A percentile compares a stretch with the other conserved stretches of the same genome.
Conservation (phyloP, 495 filamentous ascomycete species). For the Chaetomium cochliodes region DNA sequence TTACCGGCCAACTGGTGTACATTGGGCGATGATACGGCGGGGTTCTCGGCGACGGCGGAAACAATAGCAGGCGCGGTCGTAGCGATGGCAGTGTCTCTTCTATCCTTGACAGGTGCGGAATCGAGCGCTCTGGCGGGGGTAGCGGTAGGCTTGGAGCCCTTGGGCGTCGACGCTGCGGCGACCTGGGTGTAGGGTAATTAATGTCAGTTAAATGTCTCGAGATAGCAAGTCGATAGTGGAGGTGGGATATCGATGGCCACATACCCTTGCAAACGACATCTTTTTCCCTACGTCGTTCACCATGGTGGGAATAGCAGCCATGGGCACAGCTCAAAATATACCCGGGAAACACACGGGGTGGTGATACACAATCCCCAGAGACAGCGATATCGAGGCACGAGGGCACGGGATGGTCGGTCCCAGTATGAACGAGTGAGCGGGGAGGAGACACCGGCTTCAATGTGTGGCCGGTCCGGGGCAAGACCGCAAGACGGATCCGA, state of each 20-base stretch:
- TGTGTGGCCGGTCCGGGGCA: conserved; percentile 6
- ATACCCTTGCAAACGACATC: conserved; percentile 60
- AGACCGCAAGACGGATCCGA: conserved; percentile 13
- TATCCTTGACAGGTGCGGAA: conserved; percentile 17
- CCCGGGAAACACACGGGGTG: conserved; percentile 6
- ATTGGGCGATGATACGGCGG: conserved; percentile 20
- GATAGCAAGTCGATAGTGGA: background rate
- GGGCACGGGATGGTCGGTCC: conserved; percentile 8
- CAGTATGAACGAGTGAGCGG: conserved; percentile 9
- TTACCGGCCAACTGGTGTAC: conserved; percentile 6
- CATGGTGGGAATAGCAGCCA: conserved; percentile 40
- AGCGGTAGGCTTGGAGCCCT: conserved; percentile 40
- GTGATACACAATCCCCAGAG: background rate
- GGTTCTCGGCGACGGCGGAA: conserved; percentile 2
- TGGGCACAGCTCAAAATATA: conserved; percentile 20
- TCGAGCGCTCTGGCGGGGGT: conserved; percentile 31
- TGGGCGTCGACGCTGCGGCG: conserved; percentile 55
- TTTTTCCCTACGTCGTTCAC: conserved; percentile 48
- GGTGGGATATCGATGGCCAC: conserved; percentile 17
- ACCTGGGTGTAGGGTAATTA: conserved; percentile 22
- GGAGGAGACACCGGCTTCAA: conserved; percentile 12
- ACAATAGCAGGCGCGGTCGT: conserved; percentile 19
- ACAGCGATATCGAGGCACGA: background rate
- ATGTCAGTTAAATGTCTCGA: conserved; percentile 12
- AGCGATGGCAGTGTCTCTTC: conserved; percentile 7